Evolutionary conservation across 345 rosid genomes (phyloP).

Genomic region (Iberis pinnata): DNA sequence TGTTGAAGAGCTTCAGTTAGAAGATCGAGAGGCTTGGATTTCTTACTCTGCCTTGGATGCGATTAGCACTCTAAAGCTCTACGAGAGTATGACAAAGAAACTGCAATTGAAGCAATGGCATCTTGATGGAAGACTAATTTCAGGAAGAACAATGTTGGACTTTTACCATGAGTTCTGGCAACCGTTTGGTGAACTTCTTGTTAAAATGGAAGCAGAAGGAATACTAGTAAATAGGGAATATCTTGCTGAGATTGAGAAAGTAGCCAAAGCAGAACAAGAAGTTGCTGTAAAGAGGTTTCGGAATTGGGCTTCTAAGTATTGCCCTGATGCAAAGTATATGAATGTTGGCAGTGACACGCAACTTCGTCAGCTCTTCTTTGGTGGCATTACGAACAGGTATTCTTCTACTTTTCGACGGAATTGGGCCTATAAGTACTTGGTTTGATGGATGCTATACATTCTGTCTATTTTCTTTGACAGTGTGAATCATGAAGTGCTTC

Average conservation of each 20-base stretch:
- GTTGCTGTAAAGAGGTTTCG: constrained; percentile 65
- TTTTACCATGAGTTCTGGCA: constrained; percentile 69
- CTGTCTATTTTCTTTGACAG: constrained; percentile 37
- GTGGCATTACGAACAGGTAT: constrained; percentile 73
- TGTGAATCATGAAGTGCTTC: constrained; percentile 37
- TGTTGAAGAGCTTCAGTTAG: constrained; percentile 78
- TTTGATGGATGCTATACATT: constrained; percentile 1
- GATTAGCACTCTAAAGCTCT: constrained; percentile 77
- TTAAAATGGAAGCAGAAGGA: constrained; percentile 84
- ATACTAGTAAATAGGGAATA: constrained; percentile 78
- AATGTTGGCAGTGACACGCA: constrained; percentile 92
- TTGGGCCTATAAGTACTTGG: too few species aligned
- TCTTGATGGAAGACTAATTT: constrained; percentile 40
- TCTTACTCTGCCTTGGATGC: constrained; percentile 92
- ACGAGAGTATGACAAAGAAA: constrained; percentile 57
- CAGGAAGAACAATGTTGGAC: constrained; percentile 55
- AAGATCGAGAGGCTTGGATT: constrained; percentile 70
- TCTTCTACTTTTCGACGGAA: too few species aligned
- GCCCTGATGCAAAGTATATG: constrained; percentile 81
- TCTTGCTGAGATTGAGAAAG: constrained; percentile 75
- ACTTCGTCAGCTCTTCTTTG: constrained; percentile 75
- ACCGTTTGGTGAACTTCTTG: constrained; percentile 86
- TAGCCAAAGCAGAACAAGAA: constrained; percentile 77
- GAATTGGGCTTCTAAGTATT: constrained; percentile 78
- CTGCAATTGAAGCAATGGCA: constrained; percentile 50